These are phyloP conservation scores for Vaccinium macrocarpon DNA, from an alignment of 148 eudicot genomes.

Conservation along the genomic window DNA sequence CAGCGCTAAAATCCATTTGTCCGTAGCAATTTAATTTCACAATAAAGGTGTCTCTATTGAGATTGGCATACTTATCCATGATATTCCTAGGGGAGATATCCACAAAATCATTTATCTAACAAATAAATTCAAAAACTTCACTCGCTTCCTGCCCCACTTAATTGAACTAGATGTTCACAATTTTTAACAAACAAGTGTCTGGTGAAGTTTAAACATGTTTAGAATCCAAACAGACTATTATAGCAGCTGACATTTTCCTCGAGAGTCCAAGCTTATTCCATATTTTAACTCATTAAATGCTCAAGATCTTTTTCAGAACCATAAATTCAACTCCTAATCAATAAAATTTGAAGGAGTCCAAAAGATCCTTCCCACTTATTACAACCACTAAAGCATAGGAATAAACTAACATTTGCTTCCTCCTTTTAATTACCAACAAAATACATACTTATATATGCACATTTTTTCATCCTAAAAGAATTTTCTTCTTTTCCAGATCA, in stretches of 20 bases:
- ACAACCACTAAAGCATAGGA: slow-evolving; percentile 1
- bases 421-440: neutral
- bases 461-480: neutral
- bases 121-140: neutral
- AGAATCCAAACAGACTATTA: neutral
- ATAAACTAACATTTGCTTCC: neutral
- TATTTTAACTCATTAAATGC: neutral
- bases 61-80: too few species aligned
- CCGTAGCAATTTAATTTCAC: neutral
- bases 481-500: neutral
- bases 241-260: neutral
- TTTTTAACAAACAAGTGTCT: neutral
- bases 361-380: slow-evolving; percentile 5
- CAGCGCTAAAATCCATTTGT: neutral
- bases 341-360: neutral
- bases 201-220: neutral
- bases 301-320: neutral
- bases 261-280: neutral
- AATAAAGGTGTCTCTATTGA: neutral
- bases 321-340: slow-evolving; percentile 1
- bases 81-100: neutral
- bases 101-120: neutral
- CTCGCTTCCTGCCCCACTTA: neutral
- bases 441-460: neutral
- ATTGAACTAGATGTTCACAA: neutral